Percentiles rank a stretch among this genome's conserved stretches.
These are phyloP conservation scores for Ophiocordyceps unilateralis DNA, from an alignment of 2,329 filamentous ascomycete genomes.

Conservation along the genomic window DNA sequence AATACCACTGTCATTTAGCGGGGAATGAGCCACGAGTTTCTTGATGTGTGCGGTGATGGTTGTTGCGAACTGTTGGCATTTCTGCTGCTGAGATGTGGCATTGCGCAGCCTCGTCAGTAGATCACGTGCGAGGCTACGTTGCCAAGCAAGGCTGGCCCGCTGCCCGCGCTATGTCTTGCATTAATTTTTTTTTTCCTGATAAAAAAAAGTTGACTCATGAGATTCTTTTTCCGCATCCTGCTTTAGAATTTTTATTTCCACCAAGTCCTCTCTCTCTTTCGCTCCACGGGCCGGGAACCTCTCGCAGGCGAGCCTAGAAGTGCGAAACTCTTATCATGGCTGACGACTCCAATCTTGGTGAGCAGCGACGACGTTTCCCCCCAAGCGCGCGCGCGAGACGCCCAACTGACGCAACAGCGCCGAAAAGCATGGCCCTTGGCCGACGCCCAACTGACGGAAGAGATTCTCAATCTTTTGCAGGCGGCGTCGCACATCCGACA, in stretches of 20 bases:
- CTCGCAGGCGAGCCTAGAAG: conserved; percentile 17
- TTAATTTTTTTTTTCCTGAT: too few relatives aligned
- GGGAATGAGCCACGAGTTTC: background rate
- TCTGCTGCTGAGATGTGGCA: background rate
- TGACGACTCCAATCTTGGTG: conserved; percentile 10
- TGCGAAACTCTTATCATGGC: conserved; percentile 6
- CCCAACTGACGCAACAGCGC: background rate
- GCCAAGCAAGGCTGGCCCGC: background rate
- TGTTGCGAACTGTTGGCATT: too few relatives aligned
- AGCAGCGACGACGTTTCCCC: background rate
- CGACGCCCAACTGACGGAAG: conserved; percentile 57
- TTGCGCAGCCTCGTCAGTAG: background rate
- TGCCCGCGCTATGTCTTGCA: too few relatives aligned
- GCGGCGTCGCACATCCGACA: conserved; percentile 50
- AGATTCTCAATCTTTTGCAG: conserved; percentile 70
- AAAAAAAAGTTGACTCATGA: too few relatives aligned
- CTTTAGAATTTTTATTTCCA: background rate
- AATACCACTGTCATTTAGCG: background rate
- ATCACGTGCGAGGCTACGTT: too few relatives aligned
- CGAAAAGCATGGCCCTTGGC: conserved; percentile 50
- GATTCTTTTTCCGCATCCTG: background rate
- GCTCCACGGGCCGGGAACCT: conserved; percentile 36
- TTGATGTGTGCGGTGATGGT: background rate
- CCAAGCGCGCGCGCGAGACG: background rate
- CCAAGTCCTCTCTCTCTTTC: too few relatives aligned